Conservation (phyloP, 176 grass and related monocot species). For the Rhipidocladum racemiflorum region DNA sequence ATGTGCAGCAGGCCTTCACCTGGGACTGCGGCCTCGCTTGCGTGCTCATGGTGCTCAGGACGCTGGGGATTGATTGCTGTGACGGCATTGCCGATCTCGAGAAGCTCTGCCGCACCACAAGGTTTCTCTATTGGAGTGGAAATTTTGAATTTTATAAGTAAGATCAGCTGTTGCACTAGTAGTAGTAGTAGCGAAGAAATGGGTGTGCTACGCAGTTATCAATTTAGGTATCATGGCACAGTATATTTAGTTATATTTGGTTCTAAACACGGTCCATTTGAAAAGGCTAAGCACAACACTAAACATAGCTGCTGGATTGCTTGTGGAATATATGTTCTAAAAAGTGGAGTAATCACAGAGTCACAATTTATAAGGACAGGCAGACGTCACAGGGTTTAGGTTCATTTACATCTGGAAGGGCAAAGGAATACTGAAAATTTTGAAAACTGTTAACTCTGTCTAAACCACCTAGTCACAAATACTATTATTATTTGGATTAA, state of each 20-base stretch:
- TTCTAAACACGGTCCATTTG: not conserved
- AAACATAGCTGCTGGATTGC: not conserved
- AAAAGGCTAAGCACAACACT: not conserved
- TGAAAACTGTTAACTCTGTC: not conserved
- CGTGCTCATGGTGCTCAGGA: constrained; percentile 90
- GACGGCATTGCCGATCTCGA: constrained; percentile 69
- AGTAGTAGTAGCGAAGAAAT: not conserved
- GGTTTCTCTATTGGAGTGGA: constrained; percentile 20
- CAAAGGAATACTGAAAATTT: not conserved
- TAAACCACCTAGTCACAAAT: not conserved
- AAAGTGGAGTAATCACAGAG: not conserved
- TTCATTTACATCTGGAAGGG: constrained; percentile 1
- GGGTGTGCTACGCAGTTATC: not conserved
- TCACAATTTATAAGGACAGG: not conserved
- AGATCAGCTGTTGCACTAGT: not conserved
- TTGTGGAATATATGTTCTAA: not conserved
- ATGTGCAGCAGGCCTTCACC: constrained; percentile 85
- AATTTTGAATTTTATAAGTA: not conserved
- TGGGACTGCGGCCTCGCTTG: constrained; percentile 98
- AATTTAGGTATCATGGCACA: not conserved
- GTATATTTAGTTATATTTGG: not conserved
- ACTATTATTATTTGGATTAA: not conserved
- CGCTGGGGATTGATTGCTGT: constrained; percentile 61
- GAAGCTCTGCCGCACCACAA: constrained; percentile 85
- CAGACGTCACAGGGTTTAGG: not conserved